These are phyloP conservation scores for Arthrobotrys entomopaga DNA, from an alignment of 2,329 filamentous ascomycete species.

Conservation along the genomic window DNA sequence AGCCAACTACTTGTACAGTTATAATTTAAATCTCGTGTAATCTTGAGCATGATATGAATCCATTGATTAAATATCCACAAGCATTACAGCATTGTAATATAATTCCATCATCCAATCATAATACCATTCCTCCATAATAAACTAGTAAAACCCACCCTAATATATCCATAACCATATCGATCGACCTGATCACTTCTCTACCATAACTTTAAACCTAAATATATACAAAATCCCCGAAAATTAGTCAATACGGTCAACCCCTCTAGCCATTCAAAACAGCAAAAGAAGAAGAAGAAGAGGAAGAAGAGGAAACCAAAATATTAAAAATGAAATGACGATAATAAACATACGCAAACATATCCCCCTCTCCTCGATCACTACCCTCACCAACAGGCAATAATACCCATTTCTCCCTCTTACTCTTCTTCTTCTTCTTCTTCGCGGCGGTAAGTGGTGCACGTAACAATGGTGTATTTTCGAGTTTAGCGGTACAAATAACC, in stretches of 20 bases:
- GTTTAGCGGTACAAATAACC: background rate
- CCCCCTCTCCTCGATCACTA: conserved; percentile 3
- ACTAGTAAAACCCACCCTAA: too few species aligned
- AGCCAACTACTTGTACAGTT: too few species aligned
- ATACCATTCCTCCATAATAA: too few species aligned
- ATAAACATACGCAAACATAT: conserved; percentile 24
- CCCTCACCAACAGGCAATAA: conserved; percentile 21
- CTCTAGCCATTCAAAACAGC: background rate
- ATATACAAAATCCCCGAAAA: background rate
- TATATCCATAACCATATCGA: too few species aligned
- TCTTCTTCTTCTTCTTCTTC: background rate
- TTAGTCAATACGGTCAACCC: background rate
- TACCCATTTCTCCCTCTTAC: conserved; percentile 7
- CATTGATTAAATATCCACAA: too few species aligned
- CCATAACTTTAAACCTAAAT: conserved; percentile 25
- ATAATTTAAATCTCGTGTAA: too few species aligned
- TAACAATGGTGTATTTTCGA: background rate
- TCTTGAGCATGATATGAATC: too few species aligned
- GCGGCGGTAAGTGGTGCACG: background rate
- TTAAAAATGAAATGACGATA: too few species aligned
- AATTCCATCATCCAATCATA: too few species aligned
- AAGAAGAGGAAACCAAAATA: too few species aligned
- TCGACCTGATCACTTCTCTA: conserved; percentile 2
- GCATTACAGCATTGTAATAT: too few species aligned
- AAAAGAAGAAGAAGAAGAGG: too few species aligned